These are phyloP conservation scores for Pharnaceum exiguum DNA, from an alignment of 148 eudicot genomes.

Conservation along the genomic window DNA sequence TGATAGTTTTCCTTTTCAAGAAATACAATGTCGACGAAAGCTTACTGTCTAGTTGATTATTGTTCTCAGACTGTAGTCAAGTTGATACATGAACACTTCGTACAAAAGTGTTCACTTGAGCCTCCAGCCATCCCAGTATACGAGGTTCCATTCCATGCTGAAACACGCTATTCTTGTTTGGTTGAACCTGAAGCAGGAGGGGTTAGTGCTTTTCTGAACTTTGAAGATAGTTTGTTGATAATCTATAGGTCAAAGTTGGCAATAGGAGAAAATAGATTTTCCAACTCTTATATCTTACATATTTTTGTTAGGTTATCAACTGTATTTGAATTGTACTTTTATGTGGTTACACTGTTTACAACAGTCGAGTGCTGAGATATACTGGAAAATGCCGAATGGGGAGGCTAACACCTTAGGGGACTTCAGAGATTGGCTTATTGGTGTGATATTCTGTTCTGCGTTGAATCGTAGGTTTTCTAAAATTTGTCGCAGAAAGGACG, in stretches of 20 bases:
- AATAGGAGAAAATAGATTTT: neutral
- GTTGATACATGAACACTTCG: slow-evolving; percentile 68
- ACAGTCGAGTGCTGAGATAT: slow-evolving; percentile 82
- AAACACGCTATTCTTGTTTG: slow-evolving; percentile 59
- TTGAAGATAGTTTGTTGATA: neutral
- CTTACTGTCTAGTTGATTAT: neutral
- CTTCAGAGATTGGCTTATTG: slow-evolving; percentile 65
- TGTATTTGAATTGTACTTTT: neutral
- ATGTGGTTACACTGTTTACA: slow-evolving; percentile 11
- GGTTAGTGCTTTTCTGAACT: slow-evolving; percentile 34
- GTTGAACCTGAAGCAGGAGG: slow-evolving; percentile 90
- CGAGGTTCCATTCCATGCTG: slow-evolving; percentile 52
- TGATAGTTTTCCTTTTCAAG: neutral
- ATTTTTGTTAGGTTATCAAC: neutral
- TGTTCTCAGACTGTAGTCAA: slow-evolving; percentile 56
- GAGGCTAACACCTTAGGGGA: slow-evolving; percentile 66
- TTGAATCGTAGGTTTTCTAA: slow-evolving; percentile 75
- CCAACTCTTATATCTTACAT: neutral
- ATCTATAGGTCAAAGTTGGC: neutral
- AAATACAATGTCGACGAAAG: neutral
- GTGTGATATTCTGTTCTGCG: slow-evolving; percentile 71
- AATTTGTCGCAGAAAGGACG: slow-evolving; percentile 70
- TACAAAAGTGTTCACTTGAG: slow-evolving; percentile 42
- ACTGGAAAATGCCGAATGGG: slow-evolving; percentile 69
- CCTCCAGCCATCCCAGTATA: slow-evolving; percentile 38